A percentile compares a stretch with the other conserved stretches of the same genome.
These are phyloP conservation scores for Fusarium setosum DNA, from an alignment of 2,329 filamentous ascomycete species.

Conservation along the genomic window DNA sequence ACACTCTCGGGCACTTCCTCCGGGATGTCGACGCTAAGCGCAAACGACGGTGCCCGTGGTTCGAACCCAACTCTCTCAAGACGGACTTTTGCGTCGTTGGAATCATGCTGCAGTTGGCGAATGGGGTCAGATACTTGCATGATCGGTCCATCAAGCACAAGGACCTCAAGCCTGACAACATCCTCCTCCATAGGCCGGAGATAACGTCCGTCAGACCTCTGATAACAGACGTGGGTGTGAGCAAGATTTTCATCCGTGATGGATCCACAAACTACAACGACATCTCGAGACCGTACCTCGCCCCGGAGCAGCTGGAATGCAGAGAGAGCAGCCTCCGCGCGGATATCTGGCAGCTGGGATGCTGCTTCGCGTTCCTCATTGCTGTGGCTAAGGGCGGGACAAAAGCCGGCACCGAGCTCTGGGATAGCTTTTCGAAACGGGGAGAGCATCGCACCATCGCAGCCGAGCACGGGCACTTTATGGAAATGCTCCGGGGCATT, in stretches of 20 bases:
- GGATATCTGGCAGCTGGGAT: neutral
- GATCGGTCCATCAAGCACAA: constrained; percentile 23
- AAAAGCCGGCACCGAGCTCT: too few species aligned
- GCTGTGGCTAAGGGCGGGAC: neutral
- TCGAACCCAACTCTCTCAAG: neutral
- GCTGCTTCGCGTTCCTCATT: neutral
- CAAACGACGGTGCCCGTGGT: too few species aligned
- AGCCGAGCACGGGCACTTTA: neutral
- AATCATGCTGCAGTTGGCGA: constrained; percentile 11
- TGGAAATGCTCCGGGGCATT: neutral
- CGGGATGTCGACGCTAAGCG: too few species aligned
- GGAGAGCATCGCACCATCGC: neutral
- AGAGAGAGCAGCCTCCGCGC: neutral
- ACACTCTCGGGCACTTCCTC: too few species aligned
- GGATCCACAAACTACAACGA: neutral
- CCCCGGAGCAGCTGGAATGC: neutral
- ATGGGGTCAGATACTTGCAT: constrained; percentile 16
- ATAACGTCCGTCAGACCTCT: neutral
- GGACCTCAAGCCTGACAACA: constrained; percentile 28
- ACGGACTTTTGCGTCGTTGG: neutral
- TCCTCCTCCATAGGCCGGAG: constrained; percentile 6
- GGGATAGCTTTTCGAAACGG: neutral
- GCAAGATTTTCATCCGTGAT: neutral
- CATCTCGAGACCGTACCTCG: neutral
- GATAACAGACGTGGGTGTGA: neutral